Percentiles rank a stretch among this genome's conserved stretches.
Conservation (phyloP, 495 filamentous ascomycete species). For the Penicillium roqueforti region DNA sequence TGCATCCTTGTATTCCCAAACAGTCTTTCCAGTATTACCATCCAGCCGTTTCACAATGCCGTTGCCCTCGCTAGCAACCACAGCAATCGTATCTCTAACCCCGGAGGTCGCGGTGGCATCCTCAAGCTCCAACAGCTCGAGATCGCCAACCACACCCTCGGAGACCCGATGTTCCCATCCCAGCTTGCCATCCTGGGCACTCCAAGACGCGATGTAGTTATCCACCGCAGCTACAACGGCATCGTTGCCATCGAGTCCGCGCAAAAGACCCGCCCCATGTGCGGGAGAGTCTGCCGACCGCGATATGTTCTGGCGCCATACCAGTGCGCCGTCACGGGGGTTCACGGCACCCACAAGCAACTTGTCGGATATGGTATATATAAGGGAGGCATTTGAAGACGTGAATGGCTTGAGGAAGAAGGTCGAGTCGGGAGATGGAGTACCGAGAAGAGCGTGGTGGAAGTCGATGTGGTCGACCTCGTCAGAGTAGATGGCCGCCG, state of each 20-base stretch:
- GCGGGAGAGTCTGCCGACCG: slow-evolving; percentile 29
- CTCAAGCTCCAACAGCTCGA: slow-evolving; percentile 74
- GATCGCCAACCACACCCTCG: slow-evolving; percentile 59
- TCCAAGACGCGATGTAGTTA: slow-evolving; percentile 70
- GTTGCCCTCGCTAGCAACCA: slow-evolving; percentile 51
- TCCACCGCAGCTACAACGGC: slow-evolving; percentile 69
- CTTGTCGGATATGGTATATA: slow-evolving; percentile 85
- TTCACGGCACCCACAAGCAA: slow-evolving; percentile 83
- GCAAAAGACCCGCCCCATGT: slow-evolving; percentile 50
- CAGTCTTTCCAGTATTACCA: slow-evolving; percentile 64
- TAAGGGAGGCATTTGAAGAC: slow-evolving; percentile 76
- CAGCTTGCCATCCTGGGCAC: slow-evolving; percentile 72
- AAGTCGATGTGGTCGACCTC: slow-evolving; percentile 91
- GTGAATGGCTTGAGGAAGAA: slow-evolving; percentile 89
- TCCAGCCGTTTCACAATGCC: slow-evolving; percentile 66
- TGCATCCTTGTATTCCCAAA: slow-evolving; percentile 70
- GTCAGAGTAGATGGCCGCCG: slow-evolving; percentile 73
- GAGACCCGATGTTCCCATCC: slow-evolving; percentile 63
- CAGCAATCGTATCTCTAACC: slow-evolving; percentile 64
- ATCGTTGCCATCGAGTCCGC: slow-evolving; percentile 68
- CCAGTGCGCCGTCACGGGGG: slow-evolving; percentile 72
- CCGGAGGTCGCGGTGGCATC: slow-evolving; percentile 45
- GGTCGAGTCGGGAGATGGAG: slow-evolving; percentile 73
- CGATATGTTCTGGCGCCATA: slow-evolving; percentile 80
- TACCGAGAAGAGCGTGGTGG: slow-evolving; percentile 83